A percentile compares a stretch with the other conserved stretches of the same genome.
Conservation (phyloP, 2,329 filamentous ascomycete species). For the Aspergillus fumigatiaffinis region DNA sequence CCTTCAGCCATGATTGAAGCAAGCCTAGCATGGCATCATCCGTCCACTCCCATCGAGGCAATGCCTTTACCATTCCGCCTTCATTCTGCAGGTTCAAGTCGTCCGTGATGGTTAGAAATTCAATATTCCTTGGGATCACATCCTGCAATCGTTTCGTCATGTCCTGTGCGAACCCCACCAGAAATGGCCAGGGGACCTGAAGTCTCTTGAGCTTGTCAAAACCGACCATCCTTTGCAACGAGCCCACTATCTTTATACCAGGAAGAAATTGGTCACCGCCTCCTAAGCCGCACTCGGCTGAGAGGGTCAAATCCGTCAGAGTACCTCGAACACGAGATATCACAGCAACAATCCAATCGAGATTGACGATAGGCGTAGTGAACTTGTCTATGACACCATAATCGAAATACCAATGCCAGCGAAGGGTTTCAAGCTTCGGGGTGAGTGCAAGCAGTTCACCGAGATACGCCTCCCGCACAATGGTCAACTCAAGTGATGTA, state of each 20-base stretch:
- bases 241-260: background rate
- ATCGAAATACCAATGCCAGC: conserved; percentile 13
- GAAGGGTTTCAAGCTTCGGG: conserved; percentile 4
- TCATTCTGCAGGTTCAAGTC: conserved; percentile 11
- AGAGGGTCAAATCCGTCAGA: conserved; percentile 16
- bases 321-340: conserved; percentile 17
- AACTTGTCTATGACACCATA: conserved; percentile 2
- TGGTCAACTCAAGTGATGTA: conserved; percentile 8
- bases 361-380: conserved; percentile 7
- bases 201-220: conserved; percentile 7
- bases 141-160: background rate
- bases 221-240: background rate
- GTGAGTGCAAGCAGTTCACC: conserved; percentile 8
- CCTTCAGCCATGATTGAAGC: conserved; percentile 12
- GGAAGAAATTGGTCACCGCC: background rate
- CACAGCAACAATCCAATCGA: conserved; percentile 13
- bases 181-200: conserved; percentile 9
- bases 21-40: conserved; percentile 1
- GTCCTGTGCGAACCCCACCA: conserved; percentile 10
- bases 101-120: conserved; percentile 14
- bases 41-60: conserved; percentile 2
- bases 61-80: background rate
- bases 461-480: conserved; percentile 9
- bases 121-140: conserved; percentile 15
- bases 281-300: background rate